phyloP scores from a whole-genome alignment of 768 basidiomycete genomes.

The Daedaleopsis sinensis region DNA sequence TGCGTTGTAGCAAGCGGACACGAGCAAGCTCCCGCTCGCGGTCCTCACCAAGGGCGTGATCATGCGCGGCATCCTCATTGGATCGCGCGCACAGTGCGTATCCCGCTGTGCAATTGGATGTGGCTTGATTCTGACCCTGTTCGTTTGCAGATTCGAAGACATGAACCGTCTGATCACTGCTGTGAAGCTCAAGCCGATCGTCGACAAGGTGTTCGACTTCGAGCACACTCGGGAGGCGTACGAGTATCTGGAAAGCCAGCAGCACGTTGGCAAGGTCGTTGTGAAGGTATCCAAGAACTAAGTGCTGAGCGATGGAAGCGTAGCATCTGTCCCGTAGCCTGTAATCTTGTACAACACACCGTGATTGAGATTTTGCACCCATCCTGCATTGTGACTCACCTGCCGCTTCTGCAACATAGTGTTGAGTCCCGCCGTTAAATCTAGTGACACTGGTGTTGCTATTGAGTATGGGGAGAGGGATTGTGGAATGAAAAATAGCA shows the following conservation, averaged over 20 bases:
- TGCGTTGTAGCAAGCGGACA: slow-evolving; percentile 17
- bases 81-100: slow-evolving; percentile 57
- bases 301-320: not conserved
- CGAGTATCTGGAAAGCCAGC: slow-evolving; percentile 52
- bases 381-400: no score
- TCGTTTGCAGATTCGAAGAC: slow-evolving; percentile 47
- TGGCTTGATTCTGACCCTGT: slow-evolving; percentile 33
- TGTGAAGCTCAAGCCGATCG: slow-evolving; percentile 48
- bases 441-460: no score
- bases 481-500: no score
- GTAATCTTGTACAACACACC: no score
- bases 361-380: no score
- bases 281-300: slow-evolving; percentile 44
- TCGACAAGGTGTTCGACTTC: slow-evolving; percentile 63
- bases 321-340: not conserved
- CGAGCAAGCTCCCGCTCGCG: slow-evolving; percentile 19
- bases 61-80: slow-evolving; percentile 57
- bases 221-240: slow-evolving; percentile 56
- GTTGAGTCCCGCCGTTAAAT: no score
- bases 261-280: slow-evolving; percentile 65
- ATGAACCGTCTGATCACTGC: slow-evolving; percentile 53
- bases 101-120: slow-evolving; percentile 21
- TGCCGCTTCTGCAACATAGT: no score
- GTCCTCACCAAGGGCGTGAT: slow-evolving; percentile 30
- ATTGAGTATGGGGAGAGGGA: no score